Percentiles rank a stretch among this genome's conserved stretches.
phyloP scores from a whole-genome alignment of 495 filamentous ascomycete genomes.

The Penicillium flavigenum region DNA sequence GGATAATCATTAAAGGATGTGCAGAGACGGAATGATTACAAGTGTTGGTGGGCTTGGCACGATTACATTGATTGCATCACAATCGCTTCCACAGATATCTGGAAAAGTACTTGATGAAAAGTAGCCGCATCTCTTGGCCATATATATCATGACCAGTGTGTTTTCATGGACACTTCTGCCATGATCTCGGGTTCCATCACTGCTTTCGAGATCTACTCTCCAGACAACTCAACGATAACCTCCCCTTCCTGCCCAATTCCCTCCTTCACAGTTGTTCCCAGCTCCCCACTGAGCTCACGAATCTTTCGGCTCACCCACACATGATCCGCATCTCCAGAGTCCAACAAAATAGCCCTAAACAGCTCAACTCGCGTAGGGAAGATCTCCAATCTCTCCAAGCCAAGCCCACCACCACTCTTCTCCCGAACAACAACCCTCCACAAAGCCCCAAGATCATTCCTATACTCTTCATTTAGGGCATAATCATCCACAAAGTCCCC shows the following conservation, averaged over 20 bases:
- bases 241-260: slow-evolving; percentile 28
- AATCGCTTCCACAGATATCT: not conserved
- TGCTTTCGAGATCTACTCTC: not conserved
- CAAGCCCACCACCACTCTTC: slow-evolving; percentile 7
- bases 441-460: slow-evolving; percentile 44
- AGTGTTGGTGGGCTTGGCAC: no score
- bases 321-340: slow-evolving; percentile 26
- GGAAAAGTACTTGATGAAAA: not conserved
- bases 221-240: slow-evolving; percentile 27
- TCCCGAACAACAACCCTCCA: slow-evolving; percentile 38
- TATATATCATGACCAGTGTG: not conserved
- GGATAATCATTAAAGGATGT: no score
- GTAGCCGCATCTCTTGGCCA: not conserved
- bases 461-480: slow-evolving; percentile 30
- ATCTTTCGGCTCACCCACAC: slow-evolving; percentile 27
- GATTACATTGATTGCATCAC: not conserved
- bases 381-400: slow-evolving; percentile 30
- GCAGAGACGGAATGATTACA: no score
- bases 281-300: slow-evolving; percentile 20
- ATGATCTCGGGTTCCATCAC: not conserved
- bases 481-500: slow-evolving; percentile 51
- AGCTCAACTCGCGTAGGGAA: slow-evolving; percentile 30
- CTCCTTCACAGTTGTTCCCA: slow-evolving; percentile 20
- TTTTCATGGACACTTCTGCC: not conserved
- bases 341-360: slow-evolving; percentile 31